Evolutionary conservation across 305 asterid genomes (phyloP).

Genomic region (Striga hermonthica): DNA sequence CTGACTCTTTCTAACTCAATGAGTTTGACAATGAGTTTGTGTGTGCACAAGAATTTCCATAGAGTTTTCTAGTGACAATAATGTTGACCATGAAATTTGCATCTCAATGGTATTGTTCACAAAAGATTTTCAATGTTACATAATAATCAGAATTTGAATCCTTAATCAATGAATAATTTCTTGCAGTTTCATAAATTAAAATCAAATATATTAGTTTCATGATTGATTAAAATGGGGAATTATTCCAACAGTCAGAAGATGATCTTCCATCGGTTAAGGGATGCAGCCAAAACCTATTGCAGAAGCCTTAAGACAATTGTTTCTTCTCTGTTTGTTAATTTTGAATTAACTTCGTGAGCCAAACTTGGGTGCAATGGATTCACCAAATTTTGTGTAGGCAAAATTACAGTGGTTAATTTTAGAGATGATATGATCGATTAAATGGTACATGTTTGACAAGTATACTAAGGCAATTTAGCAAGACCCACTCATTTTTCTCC

Average conservation of each 20-base stretch:
- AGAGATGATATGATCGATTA: no score
- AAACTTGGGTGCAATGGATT: no score
- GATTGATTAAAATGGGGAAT: constrained; percentile 10
- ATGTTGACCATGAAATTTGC: no score
- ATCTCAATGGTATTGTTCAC: no score
- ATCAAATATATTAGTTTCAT: background rate
- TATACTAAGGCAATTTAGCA: no score
- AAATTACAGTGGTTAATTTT: no score
- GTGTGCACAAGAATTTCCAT: constrained; percentile 3
- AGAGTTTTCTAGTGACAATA: background rate
- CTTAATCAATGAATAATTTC: background rate
- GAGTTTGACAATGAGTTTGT: background rate
- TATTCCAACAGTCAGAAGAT: background rate
- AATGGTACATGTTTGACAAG: no score
- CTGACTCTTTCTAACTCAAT: background rate
- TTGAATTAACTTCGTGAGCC: no score
- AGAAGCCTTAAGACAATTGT: constrained; percentile 1
- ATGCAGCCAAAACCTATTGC: constrained; percentile 15
- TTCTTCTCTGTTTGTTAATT: no score
- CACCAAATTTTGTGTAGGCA: no score
- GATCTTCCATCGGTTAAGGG: background rate
- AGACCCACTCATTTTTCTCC: background rate
- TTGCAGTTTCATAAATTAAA: background rate
- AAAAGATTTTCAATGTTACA: no score
- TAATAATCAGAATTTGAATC: no score